phyloP scores from a whole-genome alignment of 345 rosid species.

The Moricandia arvensis region DNA sequence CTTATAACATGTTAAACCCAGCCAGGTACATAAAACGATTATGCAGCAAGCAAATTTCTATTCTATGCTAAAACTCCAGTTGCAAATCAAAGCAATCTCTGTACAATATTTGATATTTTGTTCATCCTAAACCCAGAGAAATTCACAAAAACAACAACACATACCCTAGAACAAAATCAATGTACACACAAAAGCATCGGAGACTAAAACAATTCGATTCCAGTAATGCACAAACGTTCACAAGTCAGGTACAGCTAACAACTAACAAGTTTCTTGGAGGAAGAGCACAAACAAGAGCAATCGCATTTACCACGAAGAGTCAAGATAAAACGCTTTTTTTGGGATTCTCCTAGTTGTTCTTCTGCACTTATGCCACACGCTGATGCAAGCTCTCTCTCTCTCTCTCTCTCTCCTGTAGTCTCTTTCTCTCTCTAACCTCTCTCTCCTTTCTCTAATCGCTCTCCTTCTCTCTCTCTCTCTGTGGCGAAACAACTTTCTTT shows the following conservation, averaged over 20 bases:
- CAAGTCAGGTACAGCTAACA: slow-evolving; percentile 3
- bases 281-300: slow-evolving; percentile 31
- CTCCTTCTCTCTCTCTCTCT: slow-evolving; percentile 16
- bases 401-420: neutral
- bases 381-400: slow-evolving; percentile 19
- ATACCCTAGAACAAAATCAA: slow-evolving; percentile 14
- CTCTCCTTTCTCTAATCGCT: too few species aligned
- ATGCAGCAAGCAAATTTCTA: slow-evolving; percentile 1
- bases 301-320: slow-evolving; percentile 16
- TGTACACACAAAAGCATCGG: too few species aligned
- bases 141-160: slow-evolving; percentile 10
- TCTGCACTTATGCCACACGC: too few species aligned
- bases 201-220: slow-evolving; percentile 26
- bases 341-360: too few species aligned
- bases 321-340: too few species aligned
- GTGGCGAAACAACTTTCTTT: slow-evolving; percentile 19
- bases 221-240: slow-evolving; percentile 26
- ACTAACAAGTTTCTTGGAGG: slow-evolving; percentile 4
- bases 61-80: neutral
- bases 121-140: neutral
- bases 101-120: too few species aligned
- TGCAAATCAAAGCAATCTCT: slow-evolving; percentile 13
- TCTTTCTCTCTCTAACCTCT: too few species aligned
- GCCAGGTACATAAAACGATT: neutral
- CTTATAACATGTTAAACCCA: slow-evolving; percentile 15